These are phyloP conservation scores for Debaryomycetaceae sp. DNA, from an alignment of 1,139 yeast species.

Conservation along the genomic window DNA sequence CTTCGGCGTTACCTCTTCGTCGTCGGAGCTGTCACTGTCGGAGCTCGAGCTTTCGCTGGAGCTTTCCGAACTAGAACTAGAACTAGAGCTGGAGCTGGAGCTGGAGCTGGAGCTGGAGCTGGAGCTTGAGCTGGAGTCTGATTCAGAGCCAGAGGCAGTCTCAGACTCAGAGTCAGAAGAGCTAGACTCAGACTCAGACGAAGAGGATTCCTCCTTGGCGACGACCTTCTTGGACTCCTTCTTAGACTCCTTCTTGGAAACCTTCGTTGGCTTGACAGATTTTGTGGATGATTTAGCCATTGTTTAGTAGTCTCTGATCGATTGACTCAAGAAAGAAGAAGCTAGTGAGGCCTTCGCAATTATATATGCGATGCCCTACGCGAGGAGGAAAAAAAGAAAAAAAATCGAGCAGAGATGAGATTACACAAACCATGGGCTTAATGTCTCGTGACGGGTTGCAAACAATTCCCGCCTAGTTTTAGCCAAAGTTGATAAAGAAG, in stretches of 20 bases:
- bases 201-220: conserved; percentile 19
- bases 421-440: conserved; percentile 4
- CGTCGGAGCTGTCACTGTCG: conserved; percentile 27
- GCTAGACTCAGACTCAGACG: conserved; percentile 13
- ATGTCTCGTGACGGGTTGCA: too few relatives aligned
- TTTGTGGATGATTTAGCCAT: conserved; percentile 30
- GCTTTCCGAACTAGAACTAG: conserved; percentile 13
- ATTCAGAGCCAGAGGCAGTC: conserved; percentile 7
- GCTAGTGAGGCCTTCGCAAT: too few relatives aligned
- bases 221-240: conserved; percentile 29
- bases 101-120: conserved; percentile 9
- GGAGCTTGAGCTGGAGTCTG: conserved; percentile 10
- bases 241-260: conserved; percentile 21
- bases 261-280: conserved; percentile 20
- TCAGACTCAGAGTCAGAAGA: conserved; percentile 21
- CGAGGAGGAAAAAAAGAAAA: conserved; percentile 6
- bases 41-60: conserved; percentile 13
- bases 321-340: conserved; percentile 3
- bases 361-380: conserved; percentile 3
- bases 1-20: conserved; percentile 22
- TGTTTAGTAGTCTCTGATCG: conserved; percentile 7
- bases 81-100: conserved; percentile 10
- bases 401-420: conserved; percentile 5
- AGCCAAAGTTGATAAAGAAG: too few relatives aligned
- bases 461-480: too few relatives aligned